Evolutionary conservation across 1,284 basidiomycete species (phyloP), one percentile per base, ranked within the genome.

Genomic region (Irpex rosettiformis): DNA sequence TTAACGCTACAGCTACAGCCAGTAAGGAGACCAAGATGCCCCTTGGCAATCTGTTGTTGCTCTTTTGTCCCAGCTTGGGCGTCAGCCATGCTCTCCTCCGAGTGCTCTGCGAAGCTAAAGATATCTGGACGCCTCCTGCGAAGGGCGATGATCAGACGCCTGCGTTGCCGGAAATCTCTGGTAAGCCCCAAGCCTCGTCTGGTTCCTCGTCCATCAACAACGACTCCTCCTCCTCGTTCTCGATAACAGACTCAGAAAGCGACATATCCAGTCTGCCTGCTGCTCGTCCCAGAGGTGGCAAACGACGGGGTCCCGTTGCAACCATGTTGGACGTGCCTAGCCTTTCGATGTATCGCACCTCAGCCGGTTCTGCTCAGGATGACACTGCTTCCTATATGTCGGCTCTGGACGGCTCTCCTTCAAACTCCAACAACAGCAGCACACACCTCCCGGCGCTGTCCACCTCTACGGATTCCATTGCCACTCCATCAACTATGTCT

Each of bases 21-120:
- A 79, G 78, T 63, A 80, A 79, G 63, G 82, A 84, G 67, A 94
- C 90, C 33, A 91, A 90, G 76, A 94, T 94, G 91, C 89, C 90
- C 1, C 69, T 94, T 64, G 88, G 86, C 68, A 94, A 94, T 67
- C 70, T 94, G 63, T 73, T 93, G 25, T 74, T 93, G 49, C 84
- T 93, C 55, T 86, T 94, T 69, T 91, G 87, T 64, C 91, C 91
- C 27, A 93, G 87, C 67, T 73, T 93, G 66, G 85, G 82, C 67
- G 88, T 94, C 82, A 89, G 79, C 57, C 89, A 91, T n/a, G 78
- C 85, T 0, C 71, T 94, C 45, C 72, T 94, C 63, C 81, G 85
- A 57, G 81, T 86, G 21, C 73, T 94, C 10, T 90, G 90, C 65
- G 90, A 93, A 69, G 79, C 80, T 6, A 79, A 85, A 57, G 79